These are phyloP conservation scores for Agrocybe chaxingu DNA, from an alignment of 768 basidiomycete species.

Conservation along the genomic window DNA sequence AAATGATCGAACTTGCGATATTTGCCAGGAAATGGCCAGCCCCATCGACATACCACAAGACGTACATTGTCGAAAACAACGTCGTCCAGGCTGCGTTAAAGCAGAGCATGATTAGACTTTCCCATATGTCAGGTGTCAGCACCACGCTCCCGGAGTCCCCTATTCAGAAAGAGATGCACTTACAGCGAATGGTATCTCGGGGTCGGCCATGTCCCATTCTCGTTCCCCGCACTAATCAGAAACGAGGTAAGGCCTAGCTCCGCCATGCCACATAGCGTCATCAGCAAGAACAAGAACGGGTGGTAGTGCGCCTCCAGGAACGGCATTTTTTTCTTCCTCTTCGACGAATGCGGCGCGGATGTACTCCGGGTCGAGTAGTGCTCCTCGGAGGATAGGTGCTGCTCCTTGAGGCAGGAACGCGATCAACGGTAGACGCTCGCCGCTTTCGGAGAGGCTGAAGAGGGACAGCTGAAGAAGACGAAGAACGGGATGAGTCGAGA, in stretches of 20 bases:
- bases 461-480: background rate
- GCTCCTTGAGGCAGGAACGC: background rate
- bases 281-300: constrained; percentile 59
- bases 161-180: constrained; percentile 22
- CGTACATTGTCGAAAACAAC: constrained; percentile 64
- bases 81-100: constrained; percentile 77
- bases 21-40: constrained; percentile 68
- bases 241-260: constrained; percentile 76
- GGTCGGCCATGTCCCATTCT: constrained; percentile 57
- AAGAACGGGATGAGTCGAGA: background rate
- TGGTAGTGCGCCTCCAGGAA: constrained; percentile 54
- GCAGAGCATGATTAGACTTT: constrained; percentile 53
- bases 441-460: constrained; percentile 10
- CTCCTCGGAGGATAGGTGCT: too few relatives aligned
- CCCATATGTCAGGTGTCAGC: background rate
- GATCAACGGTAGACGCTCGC: background rate
- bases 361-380: too few relatives aligned
- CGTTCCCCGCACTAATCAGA: constrained; percentile 67
- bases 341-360: too few relatives aligned
- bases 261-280: constrained; percentile 63
- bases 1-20: constrained; percentile 73
- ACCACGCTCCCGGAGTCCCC: background rate
- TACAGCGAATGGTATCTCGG: constrained; percentile 63
- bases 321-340: constrained; percentile 25
- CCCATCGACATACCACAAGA: constrained; percentile 68